phyloP scores from a whole-genome alignment of 169 alveolate species.

The Toxoplasma gondii region DNA sequence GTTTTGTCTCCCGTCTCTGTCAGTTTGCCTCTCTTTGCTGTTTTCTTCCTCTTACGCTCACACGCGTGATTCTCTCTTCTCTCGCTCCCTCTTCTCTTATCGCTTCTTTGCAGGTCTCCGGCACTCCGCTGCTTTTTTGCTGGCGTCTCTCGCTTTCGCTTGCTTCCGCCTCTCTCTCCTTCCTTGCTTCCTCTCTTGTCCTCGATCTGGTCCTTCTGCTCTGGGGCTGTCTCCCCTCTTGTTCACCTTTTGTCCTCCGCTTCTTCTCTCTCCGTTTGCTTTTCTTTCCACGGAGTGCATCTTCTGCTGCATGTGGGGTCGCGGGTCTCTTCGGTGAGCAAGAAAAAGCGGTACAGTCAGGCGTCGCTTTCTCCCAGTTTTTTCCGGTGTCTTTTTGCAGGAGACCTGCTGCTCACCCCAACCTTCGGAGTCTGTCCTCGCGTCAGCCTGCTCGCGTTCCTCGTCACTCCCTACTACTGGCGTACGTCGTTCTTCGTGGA shows the following conservation, averaged over 20 bases:
- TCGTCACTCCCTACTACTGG: constrained; percentile 66
- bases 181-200: background rate
- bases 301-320: background rate
- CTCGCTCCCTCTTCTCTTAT: background rate
- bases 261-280: background rate
- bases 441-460: constrained; percentile 55
- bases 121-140: background rate
- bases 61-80: background rate
- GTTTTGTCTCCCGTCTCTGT: background rate
- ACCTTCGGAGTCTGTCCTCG: background rate
- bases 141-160: background rate
- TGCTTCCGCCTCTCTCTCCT: background rate
- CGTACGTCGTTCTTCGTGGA: constrained; percentile 14
- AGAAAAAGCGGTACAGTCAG: too few species aligned
- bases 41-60: background rate
- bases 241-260: too few species aligned
- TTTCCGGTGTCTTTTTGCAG: constrained; percentile 7
- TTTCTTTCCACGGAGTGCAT: background rate
- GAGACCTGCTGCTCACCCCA: constrained; percentile 52
- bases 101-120: background rate
- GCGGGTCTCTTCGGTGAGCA: background rate
- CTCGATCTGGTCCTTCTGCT: background rate
- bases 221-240: background rate
- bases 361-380: too few species aligned
- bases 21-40: background rate